Conservation (phyloP, 2,329 filamentous ascomycete genomes). For the Colletotrichum tropicale region DNA sequence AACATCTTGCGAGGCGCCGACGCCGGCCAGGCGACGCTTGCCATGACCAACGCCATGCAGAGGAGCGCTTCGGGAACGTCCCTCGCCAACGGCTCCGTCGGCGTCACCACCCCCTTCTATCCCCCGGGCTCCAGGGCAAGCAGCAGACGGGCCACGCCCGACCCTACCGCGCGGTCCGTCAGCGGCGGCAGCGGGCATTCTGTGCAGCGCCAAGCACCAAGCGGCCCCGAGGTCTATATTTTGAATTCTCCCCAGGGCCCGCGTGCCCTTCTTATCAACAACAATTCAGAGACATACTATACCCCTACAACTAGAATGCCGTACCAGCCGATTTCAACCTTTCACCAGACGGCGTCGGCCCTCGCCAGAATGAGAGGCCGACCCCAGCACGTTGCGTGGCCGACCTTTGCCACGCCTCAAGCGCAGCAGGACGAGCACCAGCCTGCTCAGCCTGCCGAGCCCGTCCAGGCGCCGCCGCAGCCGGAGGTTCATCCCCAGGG, state of each 20-base stretch:
- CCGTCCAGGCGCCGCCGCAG: constrained; percentile 24
- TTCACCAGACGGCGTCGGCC: constrained; percentile 1
- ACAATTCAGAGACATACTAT: constrained; percentile 54
- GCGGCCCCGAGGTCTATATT: constrained; percentile 60
- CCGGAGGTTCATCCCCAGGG: constrained; percentile 30
- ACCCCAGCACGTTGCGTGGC: constrained; percentile 14
- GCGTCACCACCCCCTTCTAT: constrained; percentile 46
- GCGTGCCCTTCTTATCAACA: constrained; percentile 60
- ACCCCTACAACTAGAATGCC: constrained; percentile 41
- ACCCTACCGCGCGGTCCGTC: constrained; percentile 37
- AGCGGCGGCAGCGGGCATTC: constrained; percentile 31
- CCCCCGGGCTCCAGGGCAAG: constrained; percentile 40
- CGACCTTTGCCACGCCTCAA: constrained; percentile 22
- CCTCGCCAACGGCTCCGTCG: constrained; percentile 42
- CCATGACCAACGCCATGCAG: constrained; percentile 54
- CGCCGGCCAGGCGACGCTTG: constrained; percentile 44
- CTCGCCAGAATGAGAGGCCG: constrained; percentile 8
- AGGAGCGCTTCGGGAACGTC: constrained; percentile 54
- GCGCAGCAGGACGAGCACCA: neutral
- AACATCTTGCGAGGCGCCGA: constrained; percentile 52
- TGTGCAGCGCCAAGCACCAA: constrained; percentile 25
- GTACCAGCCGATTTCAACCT: neutral
- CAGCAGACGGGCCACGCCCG: constrained; percentile 54
- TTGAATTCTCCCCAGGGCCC: constrained; percentile 65
- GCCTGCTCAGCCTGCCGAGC: constrained; percentile 1